phyloP scores from a whole-genome alignment of 1,139 yeast genomes.

The Spathaspora sp. region DNA sequence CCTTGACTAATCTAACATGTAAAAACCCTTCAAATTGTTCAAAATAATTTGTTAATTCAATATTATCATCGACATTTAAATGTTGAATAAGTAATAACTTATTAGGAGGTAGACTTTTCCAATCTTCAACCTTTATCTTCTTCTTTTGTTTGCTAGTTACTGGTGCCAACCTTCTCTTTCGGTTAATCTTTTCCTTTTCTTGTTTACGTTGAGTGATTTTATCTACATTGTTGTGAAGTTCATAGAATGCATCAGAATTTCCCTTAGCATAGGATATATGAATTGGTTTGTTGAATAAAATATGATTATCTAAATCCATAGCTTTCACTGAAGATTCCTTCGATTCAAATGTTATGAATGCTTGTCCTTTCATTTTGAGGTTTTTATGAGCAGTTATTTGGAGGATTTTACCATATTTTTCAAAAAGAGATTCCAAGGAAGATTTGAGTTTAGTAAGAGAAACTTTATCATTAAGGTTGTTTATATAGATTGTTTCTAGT shows the following conservation, averaged over 20 bases:
- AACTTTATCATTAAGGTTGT: slow-evolving; percentile 73
- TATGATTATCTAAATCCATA: slow-evolving; percentile 39
- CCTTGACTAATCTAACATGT: slow-evolving; percentile 64
- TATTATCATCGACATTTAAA: slow-evolving; percentile 41
- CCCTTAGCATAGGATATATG: slow-evolving; percentile 40
- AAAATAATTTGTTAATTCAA: slow-evolving; percentile 48
- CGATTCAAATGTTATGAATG: slow-evolving; percentile 66
- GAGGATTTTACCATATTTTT: slow-evolving; percentile 48
- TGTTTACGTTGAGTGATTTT: slow-evolving; percentile 17
- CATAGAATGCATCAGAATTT: slow-evolving; percentile 45
- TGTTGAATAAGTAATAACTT: slow-evolving; percentile 68
- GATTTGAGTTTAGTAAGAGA: slow-evolving; percentile 50
- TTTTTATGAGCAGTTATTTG: slow-evolving; percentile 63
- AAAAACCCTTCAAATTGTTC: slow-evolving; percentile 55
- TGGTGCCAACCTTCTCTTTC: slow-evolving; percentile 8
- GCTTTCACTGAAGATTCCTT: slow-evolving; percentile 51
- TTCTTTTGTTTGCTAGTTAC: slow-evolving; percentile 15
- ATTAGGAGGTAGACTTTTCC: slow-evolving; percentile 60
- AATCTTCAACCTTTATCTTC: slow-evolving; percentile 18
- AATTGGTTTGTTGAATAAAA: slow-evolving; percentile 57
- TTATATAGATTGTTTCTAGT: slow-evolving; percentile 52
- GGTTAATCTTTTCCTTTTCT: slow-evolving; percentile 11
- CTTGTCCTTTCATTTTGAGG: slow-evolving; percentile 76
- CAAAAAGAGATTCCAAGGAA: slow-evolving; percentile 42
- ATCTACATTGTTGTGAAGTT: slow-evolving; percentile 15